Base-by-base conservation (phyloP, 179 eudicot genomes). In the Nepenthes alata region DNA sequence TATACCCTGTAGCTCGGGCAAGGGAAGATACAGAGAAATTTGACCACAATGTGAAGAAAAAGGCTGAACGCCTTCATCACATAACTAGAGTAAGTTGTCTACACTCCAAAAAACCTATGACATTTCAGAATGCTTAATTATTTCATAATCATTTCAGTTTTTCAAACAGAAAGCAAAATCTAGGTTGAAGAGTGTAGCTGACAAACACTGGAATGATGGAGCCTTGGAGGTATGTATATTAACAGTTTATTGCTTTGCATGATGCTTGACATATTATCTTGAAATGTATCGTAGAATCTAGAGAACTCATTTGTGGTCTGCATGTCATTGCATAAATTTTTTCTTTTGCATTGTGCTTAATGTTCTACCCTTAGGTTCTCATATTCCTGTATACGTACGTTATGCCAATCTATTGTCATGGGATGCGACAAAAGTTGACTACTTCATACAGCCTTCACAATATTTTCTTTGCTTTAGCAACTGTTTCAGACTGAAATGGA, bases 121-220 rank as follows among this genome's bases (percentile, higher is more conserved):
- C 0, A 41, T 41, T 41, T 7, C 5, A 41, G 12, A 38, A 13
- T 13, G 35, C 44, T 45, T 49, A 45, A 47, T 38, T 62, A 12
- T 53, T 51, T 44, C 66, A 59, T 60, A 47, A 69, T 55, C 63
- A 67, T 56, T 13, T 63, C 82, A 91, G 98, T 75, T 89, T 59
- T 58, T 91, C 58, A 86, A 76, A 72, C 77, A 84, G 69, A 80
- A 78, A 78, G 96, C 98, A 69, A 67, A 86, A 69, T 86, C 95
- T 53, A 87, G 83, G 71, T 73, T 91, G 65, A 89, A 86, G 73
- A 85, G 73, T 11, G 96, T 75, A 57, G 98, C 98, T 72, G 96
- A 91, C 76, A 75, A 71, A 59, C 96, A 91, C 73, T 91, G 98
- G 96, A 89, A 85, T 79, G 90, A 86, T 79, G 98, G 98, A 65